Evolutionary conservation across 768 basidiomycete genomes (phyloP), one percentile per base, ranked within the genome.

Genomic region (Paxillus rubicundulus): DNA sequence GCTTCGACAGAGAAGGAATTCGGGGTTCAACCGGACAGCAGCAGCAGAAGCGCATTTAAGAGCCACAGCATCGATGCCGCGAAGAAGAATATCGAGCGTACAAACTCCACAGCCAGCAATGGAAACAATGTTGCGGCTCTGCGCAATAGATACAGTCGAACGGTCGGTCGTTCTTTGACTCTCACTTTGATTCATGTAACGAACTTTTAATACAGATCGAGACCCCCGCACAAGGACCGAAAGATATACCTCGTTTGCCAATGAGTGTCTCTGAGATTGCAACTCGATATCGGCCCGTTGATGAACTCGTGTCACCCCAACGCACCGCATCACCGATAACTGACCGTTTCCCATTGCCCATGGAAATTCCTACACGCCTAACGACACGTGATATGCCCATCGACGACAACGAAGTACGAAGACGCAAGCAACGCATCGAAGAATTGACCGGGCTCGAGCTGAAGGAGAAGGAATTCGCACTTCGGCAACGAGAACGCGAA

Each of bases 111-210:
- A 6, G 75, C 67, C 37, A 84, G 80, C 55, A 77, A 61, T 44
- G 79, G 78, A 12, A 82, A 80, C 58, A 70, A 85, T 21, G 87
- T 91, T 41, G 84, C 87, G 39, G 80, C 81, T 2, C 82, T 92
- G 76, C 77, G 84, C 40, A 79, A 78, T 61, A 80, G 79, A 45
- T 89, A 86, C 57, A 75, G 80, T 18, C 76, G 70, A 38, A 73
- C 67, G 50, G 87, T 88, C 59, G 40, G 84, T 72, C 10, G 4
- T 36, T 37, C 38, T 54, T 14, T 49, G 21, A 37, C 17, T 40
- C 6, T 54, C 37, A 18, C 18, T 12, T 41, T 53, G 34, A 13
- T 47, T 16, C 48, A 20, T 53, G 8, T 44, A 30, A 50, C 39
- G 59, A 45, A 17, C 36, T 50, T 34, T 47, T 13, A 24, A 34